These are phyloP conservation scores for Tolypocladium nubicola DNA, from an alignment of 2,329 filamentous ascomycete species.

Conservation along the genomic window DNA sequence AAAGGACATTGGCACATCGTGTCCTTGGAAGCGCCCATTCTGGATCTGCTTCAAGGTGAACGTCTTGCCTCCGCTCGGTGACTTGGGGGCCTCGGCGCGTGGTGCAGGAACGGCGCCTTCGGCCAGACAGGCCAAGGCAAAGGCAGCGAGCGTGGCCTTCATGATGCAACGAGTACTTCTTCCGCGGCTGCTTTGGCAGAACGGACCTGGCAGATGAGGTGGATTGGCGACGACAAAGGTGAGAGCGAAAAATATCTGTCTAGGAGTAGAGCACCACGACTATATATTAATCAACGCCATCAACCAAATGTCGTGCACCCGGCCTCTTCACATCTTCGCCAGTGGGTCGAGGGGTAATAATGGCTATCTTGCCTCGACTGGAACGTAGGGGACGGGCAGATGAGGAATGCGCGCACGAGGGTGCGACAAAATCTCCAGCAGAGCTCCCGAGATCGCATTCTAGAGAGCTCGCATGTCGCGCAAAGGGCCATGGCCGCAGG, in stretches of 20 bases:
- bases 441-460: neutral
- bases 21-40: conserved; percentile 22
- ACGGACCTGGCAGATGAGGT: neutral
- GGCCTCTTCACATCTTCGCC: no score
- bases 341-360: neutral
- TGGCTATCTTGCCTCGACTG: neutral
- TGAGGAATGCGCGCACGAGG: no score
- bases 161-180: neutral
- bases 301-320: no score
- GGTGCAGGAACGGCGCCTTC: conserved; percentile 2
- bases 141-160: conserved; percentile 3
- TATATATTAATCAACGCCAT: neutral
- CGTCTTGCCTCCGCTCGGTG: neutral
- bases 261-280: neutral
- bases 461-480: neutral
- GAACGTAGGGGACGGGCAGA: neutral
- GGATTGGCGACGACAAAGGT: neutral
- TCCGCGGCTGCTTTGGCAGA: neutral
- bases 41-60: conserved; percentile 20
- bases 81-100: neutral
- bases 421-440: neutral
- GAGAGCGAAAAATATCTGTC: neutral
- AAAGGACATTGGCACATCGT: conserved; percentile 19
- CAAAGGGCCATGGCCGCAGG: neutral
- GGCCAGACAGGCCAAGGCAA: conserved; percentile 3